Conservation (phyloP, 306 rosid genomes). For the Dryas octopetala region DNA sequence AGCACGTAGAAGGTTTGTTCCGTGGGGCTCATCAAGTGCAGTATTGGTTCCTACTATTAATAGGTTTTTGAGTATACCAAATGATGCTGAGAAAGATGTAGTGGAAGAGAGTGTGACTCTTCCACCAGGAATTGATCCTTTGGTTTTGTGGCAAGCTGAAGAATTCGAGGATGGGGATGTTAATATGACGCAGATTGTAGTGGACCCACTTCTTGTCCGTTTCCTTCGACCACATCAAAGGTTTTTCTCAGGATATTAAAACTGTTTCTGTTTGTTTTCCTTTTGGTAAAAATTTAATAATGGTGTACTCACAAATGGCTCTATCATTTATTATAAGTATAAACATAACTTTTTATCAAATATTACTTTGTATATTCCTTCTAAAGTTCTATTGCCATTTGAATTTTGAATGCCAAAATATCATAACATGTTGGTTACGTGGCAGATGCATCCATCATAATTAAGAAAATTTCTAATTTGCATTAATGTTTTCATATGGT, state of each 20-base stretch:
- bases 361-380: neutral
- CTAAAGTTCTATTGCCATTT: neutral
- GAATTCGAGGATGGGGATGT: constrained; percentile 37
- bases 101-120: constrained; percentile 48
- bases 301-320: neutral
- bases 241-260: constrained; percentile 31
- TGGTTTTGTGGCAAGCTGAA: constrained; percentile 79
- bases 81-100: constrained; percentile 32
- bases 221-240: constrained; percentile 94
- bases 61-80: constrained; percentile 22
- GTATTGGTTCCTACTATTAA: constrained; percentile 35
- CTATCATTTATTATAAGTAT: neutral
- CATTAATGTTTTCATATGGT: neutral
- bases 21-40: constrained; percentile 79
- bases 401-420: constrained; percentile 5
- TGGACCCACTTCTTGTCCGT: constrained; percentile 83
- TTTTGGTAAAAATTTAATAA: neutral
- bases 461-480: neutral
- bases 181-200: constrained; percentile 46
- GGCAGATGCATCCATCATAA: neutral
- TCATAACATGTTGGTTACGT: neutral
- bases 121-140: constrained; percentile 77
- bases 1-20: constrained; percentile 87
- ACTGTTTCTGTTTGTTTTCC: neutral
- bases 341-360: neutral